Conservation (phyloP, 1,284 basidiomycete species). For the Naganishia albida region DNA sequence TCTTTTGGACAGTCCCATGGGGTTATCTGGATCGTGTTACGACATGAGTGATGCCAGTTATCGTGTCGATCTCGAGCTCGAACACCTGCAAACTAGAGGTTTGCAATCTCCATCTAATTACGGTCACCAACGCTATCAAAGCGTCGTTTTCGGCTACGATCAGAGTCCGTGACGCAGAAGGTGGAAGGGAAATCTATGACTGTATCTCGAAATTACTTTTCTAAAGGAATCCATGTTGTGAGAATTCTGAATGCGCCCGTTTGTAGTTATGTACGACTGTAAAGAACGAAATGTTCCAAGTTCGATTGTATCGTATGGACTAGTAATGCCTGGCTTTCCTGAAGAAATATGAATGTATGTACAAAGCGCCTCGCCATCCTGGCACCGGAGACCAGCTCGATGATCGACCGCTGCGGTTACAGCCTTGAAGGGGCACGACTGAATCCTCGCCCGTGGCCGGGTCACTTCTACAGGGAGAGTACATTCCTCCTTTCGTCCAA, state of each 20-base stretch:
- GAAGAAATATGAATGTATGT: too few species aligned
- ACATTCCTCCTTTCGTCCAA: not conserved
- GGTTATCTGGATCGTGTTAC: conserved; percentile 32
- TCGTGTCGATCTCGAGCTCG: conserved; percentile 32
- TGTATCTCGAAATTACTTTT: conserved; percentile 3
- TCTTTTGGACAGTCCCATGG: conserved; percentile 32
- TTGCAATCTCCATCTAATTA: conserved; percentile 22
- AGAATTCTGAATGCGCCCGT: too few species aligned
- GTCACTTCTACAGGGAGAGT: too few species aligned
- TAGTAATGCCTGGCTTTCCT: too few species aligned
- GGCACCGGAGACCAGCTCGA: not conserved
- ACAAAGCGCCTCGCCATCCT: not conserved
- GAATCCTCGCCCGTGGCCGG: too few species aligned
- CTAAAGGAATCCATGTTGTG: not conserved
- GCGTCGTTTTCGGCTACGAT: conserved; percentile 23
- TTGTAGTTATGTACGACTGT: too few species aligned
- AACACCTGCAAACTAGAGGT: conserved; percentile 29
- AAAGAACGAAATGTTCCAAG: too few species aligned
- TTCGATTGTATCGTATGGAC: too few species aligned
- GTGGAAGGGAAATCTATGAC: not conserved
- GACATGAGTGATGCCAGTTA: conserved; percentile 32
- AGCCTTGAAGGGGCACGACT: too few species aligned
- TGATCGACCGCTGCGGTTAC: too few species aligned
- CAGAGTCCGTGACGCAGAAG: conserved; percentile 12
- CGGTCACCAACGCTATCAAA: conserved; percentile 24